A percentile compares a stretch with the other conserved stretches of the same genome.
phyloP scores from a whole-genome alignment of 768 basidiomycete genomes.

The Mycena polygramma region DNA sequence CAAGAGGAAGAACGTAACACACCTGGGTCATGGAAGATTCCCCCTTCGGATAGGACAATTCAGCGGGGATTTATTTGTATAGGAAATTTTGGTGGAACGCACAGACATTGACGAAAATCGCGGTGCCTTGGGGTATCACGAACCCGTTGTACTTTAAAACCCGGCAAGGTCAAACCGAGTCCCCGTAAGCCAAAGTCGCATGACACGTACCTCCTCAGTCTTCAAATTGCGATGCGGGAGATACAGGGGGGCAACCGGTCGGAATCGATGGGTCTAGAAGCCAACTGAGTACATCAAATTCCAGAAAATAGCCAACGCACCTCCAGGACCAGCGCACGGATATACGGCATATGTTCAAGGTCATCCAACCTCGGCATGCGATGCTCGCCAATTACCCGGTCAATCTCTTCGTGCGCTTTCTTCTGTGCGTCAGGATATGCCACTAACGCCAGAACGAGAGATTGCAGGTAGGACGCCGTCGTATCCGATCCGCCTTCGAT shows the following conservation, averaged over 20 bases:
- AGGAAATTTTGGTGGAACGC: not conserved
- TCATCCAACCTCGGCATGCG: slow-evolving; percentile 41
- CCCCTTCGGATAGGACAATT: not conserved
- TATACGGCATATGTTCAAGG: slow-evolving; percentile 41
- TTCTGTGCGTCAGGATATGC: slow-evolving; percentile 44
- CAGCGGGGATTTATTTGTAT: too few relatives aligned
- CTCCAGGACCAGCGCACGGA: slow-evolving; percentile 41
- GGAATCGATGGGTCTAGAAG: slow-evolving; percentile 27
- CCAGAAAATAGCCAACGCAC: slow-evolving; percentile 14
- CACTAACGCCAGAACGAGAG: slow-evolving; percentile 42
- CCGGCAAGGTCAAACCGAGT: not conserved
- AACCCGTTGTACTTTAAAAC: slow-evolving; percentile 20
- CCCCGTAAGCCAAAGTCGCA: not conserved
- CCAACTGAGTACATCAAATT: not conserved
- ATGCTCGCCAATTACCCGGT: slow-evolving; percentile 43
- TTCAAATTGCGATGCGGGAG: slow-evolving; percentile 15
- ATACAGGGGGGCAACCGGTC: slow-evolving; percentile 6
- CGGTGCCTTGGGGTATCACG: slow-evolving; percentile 21
- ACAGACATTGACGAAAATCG: slow-evolving; percentile 31
- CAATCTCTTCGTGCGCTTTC: slow-evolving; percentile 46
- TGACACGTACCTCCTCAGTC: slow-evolving; percentile 2
- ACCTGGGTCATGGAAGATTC: slow-evolving; percentile 31
- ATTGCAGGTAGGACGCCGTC: slow-evolving; percentile 42
- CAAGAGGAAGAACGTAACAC: not conserved
- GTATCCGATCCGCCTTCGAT: slow-evolving; percentile 50